phyloP scores from a whole-genome alignment of 192 early-diverging fungal genomes.

The Podila horticola region DNA sequence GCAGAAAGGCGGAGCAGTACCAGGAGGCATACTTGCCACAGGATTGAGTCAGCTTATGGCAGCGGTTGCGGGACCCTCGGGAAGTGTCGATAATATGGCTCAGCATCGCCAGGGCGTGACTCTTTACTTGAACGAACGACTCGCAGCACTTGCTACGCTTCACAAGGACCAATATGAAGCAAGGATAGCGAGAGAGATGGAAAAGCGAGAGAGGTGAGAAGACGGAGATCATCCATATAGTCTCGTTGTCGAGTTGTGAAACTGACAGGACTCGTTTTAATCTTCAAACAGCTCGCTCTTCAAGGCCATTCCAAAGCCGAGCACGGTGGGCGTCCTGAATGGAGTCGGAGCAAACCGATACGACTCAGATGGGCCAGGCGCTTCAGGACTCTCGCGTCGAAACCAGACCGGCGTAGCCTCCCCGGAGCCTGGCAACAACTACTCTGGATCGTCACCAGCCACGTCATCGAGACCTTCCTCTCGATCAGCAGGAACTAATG shows the following conservation, averaged over 20 bases:
- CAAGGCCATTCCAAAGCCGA: conserved; percentile 37
- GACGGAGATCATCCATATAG: too few relatives aligned
- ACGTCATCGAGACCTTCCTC: conserved; percentile 3
- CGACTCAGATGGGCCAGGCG: not conserved
- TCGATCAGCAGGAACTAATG: not conserved
- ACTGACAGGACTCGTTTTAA: not conserved
- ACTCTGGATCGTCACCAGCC: conserved; percentile 7
- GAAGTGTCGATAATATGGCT: conserved; percentile 63
- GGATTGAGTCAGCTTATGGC: conserved; percentile 34
- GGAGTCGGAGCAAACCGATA: not conserved
- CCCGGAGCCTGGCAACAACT: not conserved
- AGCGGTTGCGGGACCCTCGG: conserved; percentile 10
- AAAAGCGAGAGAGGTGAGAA: conserved; percentile 67
- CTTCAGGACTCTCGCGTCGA: conserved; percentile 4
- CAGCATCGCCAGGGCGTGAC: conserved; percentile 75
- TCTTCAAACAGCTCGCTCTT: conserved; percentile 23
- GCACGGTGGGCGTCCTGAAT: not conserved
- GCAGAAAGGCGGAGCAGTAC: conserved; percentile 2
- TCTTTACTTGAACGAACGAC: conserved; percentile 72
- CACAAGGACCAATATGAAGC: conserved; percentile 80
- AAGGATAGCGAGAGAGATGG: conserved; percentile 71
- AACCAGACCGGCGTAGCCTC: conserved; percentile 4
- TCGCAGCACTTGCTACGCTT: conserved; percentile 71
- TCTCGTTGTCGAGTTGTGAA: too few relatives aligned
- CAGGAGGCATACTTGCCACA: not conserved